Evolutionary conservation across 441 rosid species (phyloP).

Genomic region (Gossypium gossypioides): DNA sequence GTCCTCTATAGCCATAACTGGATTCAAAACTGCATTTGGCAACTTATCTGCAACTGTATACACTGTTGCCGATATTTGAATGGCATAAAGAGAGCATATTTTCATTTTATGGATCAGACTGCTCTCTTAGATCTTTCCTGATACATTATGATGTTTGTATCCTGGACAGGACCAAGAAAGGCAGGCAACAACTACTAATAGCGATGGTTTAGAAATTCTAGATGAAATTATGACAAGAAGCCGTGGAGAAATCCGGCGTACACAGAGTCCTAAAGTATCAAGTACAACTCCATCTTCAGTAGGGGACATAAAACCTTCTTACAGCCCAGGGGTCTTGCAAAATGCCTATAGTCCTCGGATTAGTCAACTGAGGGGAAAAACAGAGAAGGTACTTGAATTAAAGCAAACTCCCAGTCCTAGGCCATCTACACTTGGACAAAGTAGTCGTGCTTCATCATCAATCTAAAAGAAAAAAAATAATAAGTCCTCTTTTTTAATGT

Average conservation of each 20-base stretch:
- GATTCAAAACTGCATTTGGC: not conserved
- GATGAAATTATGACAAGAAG: slow-evolving; percentile 63
- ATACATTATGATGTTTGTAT: slow-evolving; percentile 7
- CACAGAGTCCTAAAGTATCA: slow-evolving; percentile 47
- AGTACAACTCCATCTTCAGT: slow-evolving; percentile 38
- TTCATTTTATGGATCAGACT: not conserved
- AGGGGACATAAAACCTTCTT: slow-evolving; percentile 29
- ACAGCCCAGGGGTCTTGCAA: slow-evolving; percentile 29
- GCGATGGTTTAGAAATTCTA: slow-evolving; percentile 49
- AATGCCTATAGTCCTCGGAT: slow-evolving; percentile 38
- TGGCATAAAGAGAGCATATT: not conserved
- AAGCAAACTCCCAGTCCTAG: slow-evolving; percentile 43
- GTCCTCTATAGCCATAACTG: not conserved
- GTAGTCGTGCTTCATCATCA: slow-evolving; percentile 24
- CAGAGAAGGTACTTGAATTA: slow-evolving; percentile 25
- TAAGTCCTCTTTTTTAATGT: not conserved
- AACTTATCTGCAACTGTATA: not conserved
- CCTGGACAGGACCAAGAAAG: slow-evolving; percentile 34
- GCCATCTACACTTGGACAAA: slow-evolving; percentile 36
- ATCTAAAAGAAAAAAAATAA: slow-evolving; percentile 11
- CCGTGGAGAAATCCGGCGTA: slow-evolving; percentile 58
- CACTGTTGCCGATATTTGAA: not conserved
- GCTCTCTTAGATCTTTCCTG: not conserved
- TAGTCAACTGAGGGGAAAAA: slow-evolving; percentile 22
- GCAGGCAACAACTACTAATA: slow-evolving; percentile 24